Conservation (phyloP, 768 basidiomycete genomes). For the Lactarius deliciosus region DNA sequence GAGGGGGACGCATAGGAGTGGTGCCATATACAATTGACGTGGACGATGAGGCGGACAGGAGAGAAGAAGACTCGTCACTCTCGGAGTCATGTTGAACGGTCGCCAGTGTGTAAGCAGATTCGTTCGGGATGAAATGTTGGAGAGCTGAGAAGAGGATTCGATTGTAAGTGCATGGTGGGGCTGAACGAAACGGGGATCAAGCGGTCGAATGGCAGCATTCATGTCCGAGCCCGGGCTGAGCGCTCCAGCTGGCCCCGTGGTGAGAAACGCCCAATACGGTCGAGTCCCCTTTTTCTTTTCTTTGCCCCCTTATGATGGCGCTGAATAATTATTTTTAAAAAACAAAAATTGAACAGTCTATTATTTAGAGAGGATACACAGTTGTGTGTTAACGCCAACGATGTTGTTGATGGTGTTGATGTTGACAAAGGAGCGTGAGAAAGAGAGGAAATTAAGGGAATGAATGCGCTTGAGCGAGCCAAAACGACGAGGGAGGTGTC, state of each 20-base stretch:
- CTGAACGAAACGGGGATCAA: neutral
- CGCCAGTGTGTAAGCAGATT: conserved; percentile 62
- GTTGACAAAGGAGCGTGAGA: conserved; percentile 20
- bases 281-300: neutral
- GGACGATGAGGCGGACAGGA: conserved; percentile 39
- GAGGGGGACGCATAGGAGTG: conserved; percentile 38
- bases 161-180: neutral
- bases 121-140: conserved; percentile 36
- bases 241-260: neutral
- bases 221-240: conserved; percentile 1
- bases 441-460: conserved; percentile 20
- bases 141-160: conserved; percentile 8
- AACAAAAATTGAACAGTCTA: neutral
- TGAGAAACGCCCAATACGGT: neutral
- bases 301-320: neutral
- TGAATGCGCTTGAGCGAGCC: conserved; percentile 18
- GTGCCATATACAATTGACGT: conserved; percentile 32
- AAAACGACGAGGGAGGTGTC: conserved; percentile 26
- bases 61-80: conserved; percentile 29
- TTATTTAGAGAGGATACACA: neutral
- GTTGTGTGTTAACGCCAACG: neutral
- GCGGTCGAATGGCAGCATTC: neutral
- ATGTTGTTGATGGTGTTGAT: neutral
- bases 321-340: neutral
- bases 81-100: conserved; percentile 44